These are phyloP conservation scores for Aspergillus sp. DNA, from an alignment of 2,329 filamentous ascomycete species.

Conservation along the genomic window DNA sequence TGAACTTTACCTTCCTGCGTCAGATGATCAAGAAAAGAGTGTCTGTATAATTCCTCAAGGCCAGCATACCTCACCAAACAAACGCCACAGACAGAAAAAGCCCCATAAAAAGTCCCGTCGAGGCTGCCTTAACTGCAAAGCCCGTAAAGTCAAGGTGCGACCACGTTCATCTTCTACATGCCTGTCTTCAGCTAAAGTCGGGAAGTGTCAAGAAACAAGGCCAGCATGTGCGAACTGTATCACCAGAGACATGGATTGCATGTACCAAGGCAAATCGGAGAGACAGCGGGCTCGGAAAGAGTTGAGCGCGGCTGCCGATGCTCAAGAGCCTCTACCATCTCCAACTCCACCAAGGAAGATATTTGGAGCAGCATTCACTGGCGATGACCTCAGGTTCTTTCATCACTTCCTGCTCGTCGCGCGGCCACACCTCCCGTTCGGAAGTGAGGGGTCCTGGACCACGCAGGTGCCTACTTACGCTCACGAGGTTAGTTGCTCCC, in stretches of 20 bases:
- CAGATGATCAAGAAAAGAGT: neutral
- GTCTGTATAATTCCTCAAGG: neutral
- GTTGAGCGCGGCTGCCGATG: neutral
- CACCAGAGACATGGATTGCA: conserved; percentile 31
- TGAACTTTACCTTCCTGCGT: neutral
- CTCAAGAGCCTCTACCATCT: neutral
- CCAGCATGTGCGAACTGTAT: conserved; percentile 40
- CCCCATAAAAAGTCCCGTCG: conserved; percentile 42
- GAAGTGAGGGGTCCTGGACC: conserved; percentile 66
- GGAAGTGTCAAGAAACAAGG: conserved; percentile 38
- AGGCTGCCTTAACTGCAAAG: conserved; percentile 43
- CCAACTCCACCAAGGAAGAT: conserved; percentile 1
- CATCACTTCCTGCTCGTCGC: conserved; percentile 53
- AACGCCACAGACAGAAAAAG: conserved; percentile 1
- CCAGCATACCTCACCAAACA: neutral
- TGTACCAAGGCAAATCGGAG: conserved; percentile 27
- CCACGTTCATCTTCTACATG: conserved; percentile 11
- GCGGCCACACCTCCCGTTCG: conserved; percentile 64
- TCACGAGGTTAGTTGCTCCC: conserved; percentile 38
- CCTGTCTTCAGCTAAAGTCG: neutral
- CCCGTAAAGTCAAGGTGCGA: conserved; percentile 49
- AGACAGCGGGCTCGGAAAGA: conserved; percentile 5
- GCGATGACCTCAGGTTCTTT: conserved; percentile 53
- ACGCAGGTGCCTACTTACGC: conserved; percentile 67
- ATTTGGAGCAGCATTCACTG: conserved; percentile 34